Conservation (phyloP, 192 early-diverging fungal genomes). For the Thamnidium elegans region DNA sequence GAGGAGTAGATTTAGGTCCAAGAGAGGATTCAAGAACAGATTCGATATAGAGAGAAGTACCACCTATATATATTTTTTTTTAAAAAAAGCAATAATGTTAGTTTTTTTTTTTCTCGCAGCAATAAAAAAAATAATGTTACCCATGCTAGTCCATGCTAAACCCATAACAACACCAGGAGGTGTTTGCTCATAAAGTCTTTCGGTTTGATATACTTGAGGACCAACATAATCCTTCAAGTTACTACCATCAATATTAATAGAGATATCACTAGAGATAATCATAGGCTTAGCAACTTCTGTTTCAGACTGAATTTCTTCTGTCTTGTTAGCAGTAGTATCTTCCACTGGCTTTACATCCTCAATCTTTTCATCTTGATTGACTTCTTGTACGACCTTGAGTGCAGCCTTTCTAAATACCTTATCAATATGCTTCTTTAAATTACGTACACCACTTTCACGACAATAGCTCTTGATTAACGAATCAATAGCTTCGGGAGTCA, state of each 20-base stretch:
- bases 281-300: constrained; percentile 42
- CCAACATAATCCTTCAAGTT: constrained; percentile 94
- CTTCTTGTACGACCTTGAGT: constrained; percentile 73
- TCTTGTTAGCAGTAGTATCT: constrained; percentile 28
- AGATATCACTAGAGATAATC: constrained; percentile 48
- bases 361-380: constrained; percentile 36
- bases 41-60: constrained; percentile 93
- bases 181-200: constrained; percentile 87
- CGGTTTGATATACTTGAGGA: constrained; percentile 79
- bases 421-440: constrained; percentile 98
- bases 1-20: constrained; percentile 47
- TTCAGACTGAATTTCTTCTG: not conserved
- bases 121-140: constrained; percentile 45
- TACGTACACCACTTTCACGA: constrained; percentile 95
- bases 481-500: constrained; percentile 78
- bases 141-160: constrained; percentile 96
- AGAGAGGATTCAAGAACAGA: constrained; percentile 83
- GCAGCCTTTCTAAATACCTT: constrained; percentile 98
- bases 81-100: not conserved
- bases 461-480: constrained; percentile 88
- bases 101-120: not conserved
- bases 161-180: constrained; percentile 98
- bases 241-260: constrained; percentile 62
- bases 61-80: constrained; percentile 45
- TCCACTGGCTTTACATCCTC: constrained; percentile 20